These are phyloP conservation scores for Blastobotrys raffinosifermentans DNA, from an alignment of 1,139 yeast genomes.

Conservation along the genomic window DNA sequence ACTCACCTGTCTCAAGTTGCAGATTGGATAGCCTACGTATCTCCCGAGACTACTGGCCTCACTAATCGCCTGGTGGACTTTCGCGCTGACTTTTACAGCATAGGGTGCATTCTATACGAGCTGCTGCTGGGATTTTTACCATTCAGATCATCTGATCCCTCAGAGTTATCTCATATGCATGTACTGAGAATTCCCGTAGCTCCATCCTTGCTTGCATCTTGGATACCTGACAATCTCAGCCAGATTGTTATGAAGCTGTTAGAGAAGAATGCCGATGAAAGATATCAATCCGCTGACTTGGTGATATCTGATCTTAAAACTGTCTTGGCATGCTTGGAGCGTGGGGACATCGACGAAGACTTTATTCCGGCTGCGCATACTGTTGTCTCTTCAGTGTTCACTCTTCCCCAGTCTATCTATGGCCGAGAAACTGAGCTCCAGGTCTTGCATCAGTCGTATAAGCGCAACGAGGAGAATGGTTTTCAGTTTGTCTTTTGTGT, in stretches of 20 bases:
- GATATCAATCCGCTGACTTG: conserved; percentile 39
- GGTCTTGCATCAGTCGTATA: conserved; percentile 29
- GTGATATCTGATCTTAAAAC: conserved; percentile 38
- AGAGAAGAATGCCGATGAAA: conserved; percentile 40
- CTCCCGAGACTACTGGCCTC: conserved; percentile 49
- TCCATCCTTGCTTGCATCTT: conserved; percentile 36
- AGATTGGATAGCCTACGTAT: conserved; percentile 44
- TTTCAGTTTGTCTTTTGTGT: conserved; percentile 36
- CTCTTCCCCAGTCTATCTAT: conserved; percentile 33
- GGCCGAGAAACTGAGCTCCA: conserved; percentile 38
- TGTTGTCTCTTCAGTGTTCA: conserved; percentile 24
- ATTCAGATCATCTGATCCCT: conserved; percentile 40
- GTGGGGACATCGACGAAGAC: conserved; percentile 19
- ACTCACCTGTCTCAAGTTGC: conserved; percentile 31
- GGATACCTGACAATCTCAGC: conserved; percentile 39
- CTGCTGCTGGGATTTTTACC: conserved; percentile 44
- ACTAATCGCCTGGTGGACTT: conserved; percentile 41
- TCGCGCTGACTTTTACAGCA: conserved; percentile 47
- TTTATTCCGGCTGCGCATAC: conserved; percentile 21
- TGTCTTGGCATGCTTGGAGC: conserved; percentile 21
- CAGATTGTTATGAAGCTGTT: conserved; percentile 41
- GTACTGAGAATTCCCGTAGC: conserved; percentile 40
- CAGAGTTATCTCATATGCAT: conserved; percentile 41
- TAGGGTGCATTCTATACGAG: conserved; percentile 49
- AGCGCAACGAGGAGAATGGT: conserved; percentile 24